A percentile compares a stretch with the other conserved stretches of the same genome.
Evolutionary conservation across 306 rosid genomes (phyloP).

Genomic region (Cucurbita ficifolia): DNA sequence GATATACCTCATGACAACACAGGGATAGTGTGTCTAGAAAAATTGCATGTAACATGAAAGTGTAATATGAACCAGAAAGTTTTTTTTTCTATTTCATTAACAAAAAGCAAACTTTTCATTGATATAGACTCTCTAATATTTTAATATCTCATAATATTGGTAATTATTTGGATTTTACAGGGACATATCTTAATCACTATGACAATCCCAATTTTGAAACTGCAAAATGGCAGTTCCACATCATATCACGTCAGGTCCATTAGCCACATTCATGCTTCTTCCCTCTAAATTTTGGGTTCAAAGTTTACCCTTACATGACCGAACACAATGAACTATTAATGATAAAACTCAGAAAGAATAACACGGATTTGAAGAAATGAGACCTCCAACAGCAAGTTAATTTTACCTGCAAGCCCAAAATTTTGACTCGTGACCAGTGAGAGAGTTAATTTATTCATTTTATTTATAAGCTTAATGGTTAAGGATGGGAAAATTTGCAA

Average conservation of each 20-base stretch:
- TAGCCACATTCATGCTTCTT: not conserved
- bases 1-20: not conserved
- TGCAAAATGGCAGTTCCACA: not conserved
- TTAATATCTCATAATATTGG: not conserved
- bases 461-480: not conserved
- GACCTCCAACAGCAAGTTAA: not conserved
- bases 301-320: not conserved
- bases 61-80: not conserved
- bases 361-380: not conserved
- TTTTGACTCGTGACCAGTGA: not conserved
- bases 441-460: not conserved
- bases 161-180: not conserved
- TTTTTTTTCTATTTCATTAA: not conserved
- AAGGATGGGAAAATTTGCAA: not conserved
- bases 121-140: not conserved
- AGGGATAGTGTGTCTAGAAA: not conserved
- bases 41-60: not conserved
- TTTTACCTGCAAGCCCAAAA: not conserved
- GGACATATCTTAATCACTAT: not conserved
- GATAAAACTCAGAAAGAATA: not conserved
- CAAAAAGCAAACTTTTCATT: not conserved
- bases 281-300: not conserved
- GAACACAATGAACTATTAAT: not conserved
- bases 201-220: not conserved
- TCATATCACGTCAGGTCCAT: no score